A percentile compares a stretch with the other conserved stretches of the same genome.
Conservation (phyloP, 768 basidiomycete species). For the Leccinum subgranulosum region DNA sequence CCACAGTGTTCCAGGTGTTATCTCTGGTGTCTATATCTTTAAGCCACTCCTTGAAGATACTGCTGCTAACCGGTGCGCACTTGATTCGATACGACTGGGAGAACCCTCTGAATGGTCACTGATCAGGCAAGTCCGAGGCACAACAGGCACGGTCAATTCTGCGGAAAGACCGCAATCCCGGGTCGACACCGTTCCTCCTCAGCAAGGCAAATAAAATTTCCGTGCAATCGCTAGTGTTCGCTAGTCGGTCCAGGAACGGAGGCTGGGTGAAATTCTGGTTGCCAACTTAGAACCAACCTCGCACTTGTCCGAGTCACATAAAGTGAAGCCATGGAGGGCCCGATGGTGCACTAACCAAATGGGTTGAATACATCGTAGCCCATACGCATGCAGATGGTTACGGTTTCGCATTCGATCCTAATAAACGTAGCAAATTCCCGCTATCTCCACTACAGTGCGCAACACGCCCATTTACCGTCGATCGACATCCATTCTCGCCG, state of each 20-base stretch:
- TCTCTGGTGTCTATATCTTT: constrained; percentile 68
- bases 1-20: constrained; percentile 56
- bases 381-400: constrained; percentile 4
- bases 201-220: constrained; percentile 9
- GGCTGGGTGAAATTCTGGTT: not conserved
- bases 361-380: constrained; percentile 6
- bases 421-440: constrained; percentile 23
- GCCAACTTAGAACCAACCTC: not conserved
- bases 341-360: constrained; percentile 12
- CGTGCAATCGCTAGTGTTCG: not conserved
- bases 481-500: constrained; percentile 33
- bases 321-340: constrained; percentile 6
- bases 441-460: constrained; percentile 27
- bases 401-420: constrained; percentile 15
- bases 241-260: not conserved
- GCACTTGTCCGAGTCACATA: not conserved
- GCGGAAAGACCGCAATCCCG: constrained; percentile 1
- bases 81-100: not conserved
- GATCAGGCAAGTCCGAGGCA: constrained; percentile 12
- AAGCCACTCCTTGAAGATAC: constrained; percentile 40
- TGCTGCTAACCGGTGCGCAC: constrained; percentile 12
- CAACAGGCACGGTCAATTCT: not conserved
- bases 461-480: constrained; percentile 15
- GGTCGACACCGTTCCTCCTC: not conserved
- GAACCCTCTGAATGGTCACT: constrained; percentile 2